Evolutionary conservation across 1,284 basidiomycete species (phyloP), one percentile per base, ranked within the genome.

Genomic region (Ustilago trichophora): DNA sequence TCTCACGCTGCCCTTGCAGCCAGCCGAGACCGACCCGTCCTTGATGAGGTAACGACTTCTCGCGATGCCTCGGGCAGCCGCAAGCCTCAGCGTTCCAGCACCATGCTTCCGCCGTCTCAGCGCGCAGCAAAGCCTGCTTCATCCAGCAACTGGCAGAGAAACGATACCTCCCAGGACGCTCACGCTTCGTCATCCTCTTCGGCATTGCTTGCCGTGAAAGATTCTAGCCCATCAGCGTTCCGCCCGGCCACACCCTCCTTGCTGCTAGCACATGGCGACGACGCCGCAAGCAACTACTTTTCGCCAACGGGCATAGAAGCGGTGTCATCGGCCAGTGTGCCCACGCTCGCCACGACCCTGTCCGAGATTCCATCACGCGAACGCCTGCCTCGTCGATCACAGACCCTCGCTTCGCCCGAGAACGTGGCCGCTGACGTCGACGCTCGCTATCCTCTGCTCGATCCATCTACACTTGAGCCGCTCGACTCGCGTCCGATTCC

Each of bases 171-270:
- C 3, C 48, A 35, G 1, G 15, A 24, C 9, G 8, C 33, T 8
- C 18, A 26, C 18, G 10, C 44, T 3, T 18, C 44, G 0, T 31
- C 41, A 12, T 29, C 37, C 0, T 42, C 59, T 5, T 26, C 60
- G 15, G 18, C 49, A 2, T 27, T 51, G 26, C 36, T 53, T 13
- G 27, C 49, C 13, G 22, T 31, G 19, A 47, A 34, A 5, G 51
- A 54, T 12, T 18, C 32, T 9, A 43, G 22, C 19, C 33, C 44
- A 15, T 22, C 36, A 12, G 33, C 45, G 6, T 27, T 45, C 8
- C 50, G 66, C 15, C 66, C 66, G 33, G 66, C 59, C 2, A 69
- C 66, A 1, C 66, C 66, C 18, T 69, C 66, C 15, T 34, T 54
- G 11, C 55, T 69, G 6, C 34, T 69, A 13, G 46, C 55, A 4